phyloP scores from a whole-genome alignment of 1,284 basidiomycete species.

The Marasmius fiardii region DNA sequence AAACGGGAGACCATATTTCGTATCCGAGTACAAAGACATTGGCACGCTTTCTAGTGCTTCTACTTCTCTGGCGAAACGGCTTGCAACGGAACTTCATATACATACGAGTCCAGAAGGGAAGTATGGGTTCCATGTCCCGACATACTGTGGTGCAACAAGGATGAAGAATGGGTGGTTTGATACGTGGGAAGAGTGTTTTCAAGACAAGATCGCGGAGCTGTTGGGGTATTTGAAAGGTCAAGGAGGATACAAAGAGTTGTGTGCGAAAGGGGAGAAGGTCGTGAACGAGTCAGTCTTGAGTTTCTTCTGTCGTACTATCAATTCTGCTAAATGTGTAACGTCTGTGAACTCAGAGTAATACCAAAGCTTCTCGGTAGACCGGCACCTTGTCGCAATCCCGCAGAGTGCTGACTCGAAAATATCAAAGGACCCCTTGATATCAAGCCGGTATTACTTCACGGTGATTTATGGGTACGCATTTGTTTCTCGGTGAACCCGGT shows the following conservation, averaged over 20 bases:
- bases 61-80: conserved; percentile 53
- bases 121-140: conserved; percentile 77
- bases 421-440: conserved; percentile 46
- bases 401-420: background rate
- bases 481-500: conserved; percentile 9
- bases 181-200: conserved; percentile 73
- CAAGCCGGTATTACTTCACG: conserved; percentile 78
- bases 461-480: conserved; percentile 75
- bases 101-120: conserved; percentile 45
- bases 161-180: conserved; percentile 75
- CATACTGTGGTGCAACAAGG: conserved; percentile 78
- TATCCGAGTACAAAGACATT: conserved; percentile 73
- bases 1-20: conserved; percentile 58
- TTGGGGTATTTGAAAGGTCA: conserved; percentile 42
- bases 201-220: conserved; percentile 65
- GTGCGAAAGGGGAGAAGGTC: conserved; percentile 52
- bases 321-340: too few relatives aligned
- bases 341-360: conserved; percentile 53
- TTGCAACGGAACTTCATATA: conserved; percentile 62
- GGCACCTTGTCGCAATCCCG: background rate
- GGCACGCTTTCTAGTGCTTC: conserved; percentile 41
- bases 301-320: background rate
- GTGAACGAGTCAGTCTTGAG: conserved; percentile 47
- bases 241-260: conserved; percentile 44
- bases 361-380: conserved; percentile 61